Conservation (phyloP, 331 rosid species). For the Telfairia occidentalis region DNA sequence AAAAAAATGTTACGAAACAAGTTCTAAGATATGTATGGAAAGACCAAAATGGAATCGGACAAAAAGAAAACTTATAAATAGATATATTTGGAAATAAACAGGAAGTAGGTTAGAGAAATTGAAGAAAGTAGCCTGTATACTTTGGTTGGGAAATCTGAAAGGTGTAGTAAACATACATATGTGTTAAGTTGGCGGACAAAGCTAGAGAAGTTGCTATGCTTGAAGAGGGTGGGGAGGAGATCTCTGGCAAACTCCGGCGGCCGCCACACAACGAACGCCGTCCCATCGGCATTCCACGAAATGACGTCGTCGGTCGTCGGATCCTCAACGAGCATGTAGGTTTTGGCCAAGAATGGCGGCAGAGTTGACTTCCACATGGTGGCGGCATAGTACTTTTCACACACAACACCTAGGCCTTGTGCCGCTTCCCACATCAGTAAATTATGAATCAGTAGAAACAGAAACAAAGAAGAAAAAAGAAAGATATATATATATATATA, state of each 20-base stretch:
- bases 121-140: too few relatives aligned
- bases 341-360: slow-evolving; percentile 80
- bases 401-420: background rate
- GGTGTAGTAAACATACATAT: too few relatives aligned
- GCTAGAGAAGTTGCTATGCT: slow-evolving; percentile 18
- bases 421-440: background rate
- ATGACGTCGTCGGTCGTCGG: slow-evolving; percentile 45
- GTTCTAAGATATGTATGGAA: too few relatives aligned
- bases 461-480: background rate
- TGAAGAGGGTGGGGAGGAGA: slow-evolving; percentile 87
- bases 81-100: too few relatives aligned
- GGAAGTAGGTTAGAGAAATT: too few relatives aligned
- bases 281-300: slow-evolving; percentile 66
- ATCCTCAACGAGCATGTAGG: slow-evolving; percentile 82
- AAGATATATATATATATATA: background rate
- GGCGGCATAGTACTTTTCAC: background rate
- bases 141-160: too few relatives aligned
- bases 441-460: background rate
- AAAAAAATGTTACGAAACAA: too few relatives aligned
- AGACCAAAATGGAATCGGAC: too few relatives aligned
- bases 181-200: slow-evolving; percentile 13
- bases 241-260: slow-evolving; percentile 77
- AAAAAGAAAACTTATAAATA: too few relatives aligned
- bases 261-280: slow-evolving; percentile 85
- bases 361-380: slow-evolving; percentile 34